These are phyloP conservation scores for Monoraphidium neglectum DNA, from an alignment of 139 green algal genomes.

Conservation along the genomic window DNA sequence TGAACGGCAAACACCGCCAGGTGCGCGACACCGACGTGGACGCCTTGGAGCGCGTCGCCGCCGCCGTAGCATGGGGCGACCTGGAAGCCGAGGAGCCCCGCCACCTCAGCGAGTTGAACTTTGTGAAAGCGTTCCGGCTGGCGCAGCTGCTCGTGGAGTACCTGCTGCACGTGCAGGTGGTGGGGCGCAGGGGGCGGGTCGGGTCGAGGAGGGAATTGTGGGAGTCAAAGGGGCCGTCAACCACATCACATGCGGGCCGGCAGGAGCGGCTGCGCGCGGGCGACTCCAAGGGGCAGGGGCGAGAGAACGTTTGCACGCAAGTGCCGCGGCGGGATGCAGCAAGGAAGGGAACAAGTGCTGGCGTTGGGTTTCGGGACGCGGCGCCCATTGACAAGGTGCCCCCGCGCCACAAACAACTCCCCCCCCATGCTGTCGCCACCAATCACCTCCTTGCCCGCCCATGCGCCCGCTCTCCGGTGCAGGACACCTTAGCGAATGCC, in stretches of 20 bases:
- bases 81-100: constrained; percentile 70
- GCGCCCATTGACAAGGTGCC: too few species aligned
- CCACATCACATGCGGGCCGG: too few species aligned
- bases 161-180: constrained; percentile 79
- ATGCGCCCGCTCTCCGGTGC: too few species aligned
- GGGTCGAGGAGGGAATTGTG: not conserved
- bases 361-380: too few species aligned
- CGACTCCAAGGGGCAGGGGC: too few species aligned
- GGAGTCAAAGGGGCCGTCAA: not conserved
- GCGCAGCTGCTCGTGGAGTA: constrained; percentile 83
- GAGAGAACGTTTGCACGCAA: not conserved
- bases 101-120: constrained; percentile 68
- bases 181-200: not conserved
- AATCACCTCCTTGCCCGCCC: too few species aligned
- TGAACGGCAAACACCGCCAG: constrained; percentile 22
- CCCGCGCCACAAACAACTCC: too few species aligned
- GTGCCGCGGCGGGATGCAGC: not conserved
- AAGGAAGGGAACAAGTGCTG: not conserved
- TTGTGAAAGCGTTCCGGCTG: constrained; percentile 70
- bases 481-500: not conserved
- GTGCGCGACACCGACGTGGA: constrained; percentile 56
- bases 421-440: too few species aligned
- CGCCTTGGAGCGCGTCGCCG: constrained; percentile 48
- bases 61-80: constrained; percentile 51
- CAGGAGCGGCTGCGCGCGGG: not conserved